phyloP scores from a whole-genome alignment of 2,329 filamentous ascomycete species.

The Fusarium tupiense region DNA sequence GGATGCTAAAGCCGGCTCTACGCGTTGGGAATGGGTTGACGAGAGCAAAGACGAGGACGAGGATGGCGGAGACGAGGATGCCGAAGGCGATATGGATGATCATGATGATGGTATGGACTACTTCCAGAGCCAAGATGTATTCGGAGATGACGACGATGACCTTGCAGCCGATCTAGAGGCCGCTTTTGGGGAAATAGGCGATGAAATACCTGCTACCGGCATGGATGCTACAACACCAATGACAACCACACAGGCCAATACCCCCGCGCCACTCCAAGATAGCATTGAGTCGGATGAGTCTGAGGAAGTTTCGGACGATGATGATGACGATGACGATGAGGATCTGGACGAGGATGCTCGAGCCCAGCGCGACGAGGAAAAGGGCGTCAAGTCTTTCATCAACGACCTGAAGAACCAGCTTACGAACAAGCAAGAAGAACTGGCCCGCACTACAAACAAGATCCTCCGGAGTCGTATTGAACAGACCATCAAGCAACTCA shows the following conservation, averaged over 20 bases:
- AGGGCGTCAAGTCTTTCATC: slow-evolving; percentile 66
- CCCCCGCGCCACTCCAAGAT: slow-evolving; percentile 57
- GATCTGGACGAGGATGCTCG: slow-evolving; percentile 65
- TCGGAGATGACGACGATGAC: slow-evolving; percentile 57
- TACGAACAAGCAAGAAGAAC: slow-evolving; percentile 55
- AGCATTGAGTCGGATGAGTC: slow-evolving; percentile 55
- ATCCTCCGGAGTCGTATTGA: slow-evolving; percentile 63
- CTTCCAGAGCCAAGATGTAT: slow-evolving; percentile 46
- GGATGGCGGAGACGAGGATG: slow-evolving; percentile 61
- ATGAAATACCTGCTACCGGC: slow-evolving; percentile 55
- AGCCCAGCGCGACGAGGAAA: slow-evolving; percentile 59
- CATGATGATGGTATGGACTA: slow-evolving; percentile 51
- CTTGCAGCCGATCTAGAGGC: slow-evolving; percentile 66
- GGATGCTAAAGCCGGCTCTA: slow-evolving; percentile 70
- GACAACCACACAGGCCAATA: slow-evolving; percentile 54
- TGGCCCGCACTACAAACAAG: slow-evolving; percentile 55
- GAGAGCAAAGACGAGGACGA: slow-evolving; percentile 57
- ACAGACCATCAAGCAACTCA: slow-evolving; percentile 59
- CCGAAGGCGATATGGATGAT: slow-evolving; percentile 58
- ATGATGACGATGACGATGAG: slow-evolving; percentile 64
- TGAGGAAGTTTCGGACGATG: slow-evolving; percentile 54
- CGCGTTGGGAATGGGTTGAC: slow-evolving; percentile 73
- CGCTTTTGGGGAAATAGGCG: slow-evolving; percentile 56
- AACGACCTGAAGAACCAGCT: slow-evolving; percentile 63
- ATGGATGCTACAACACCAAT: slow-evolving; percentile 58